Evolutionary conservation across 2,329 filamentous ascomycete species (phyloP), one percentile per base, ranked within the genome.

Genomic region (Polytolypa hystricis): DNA sequence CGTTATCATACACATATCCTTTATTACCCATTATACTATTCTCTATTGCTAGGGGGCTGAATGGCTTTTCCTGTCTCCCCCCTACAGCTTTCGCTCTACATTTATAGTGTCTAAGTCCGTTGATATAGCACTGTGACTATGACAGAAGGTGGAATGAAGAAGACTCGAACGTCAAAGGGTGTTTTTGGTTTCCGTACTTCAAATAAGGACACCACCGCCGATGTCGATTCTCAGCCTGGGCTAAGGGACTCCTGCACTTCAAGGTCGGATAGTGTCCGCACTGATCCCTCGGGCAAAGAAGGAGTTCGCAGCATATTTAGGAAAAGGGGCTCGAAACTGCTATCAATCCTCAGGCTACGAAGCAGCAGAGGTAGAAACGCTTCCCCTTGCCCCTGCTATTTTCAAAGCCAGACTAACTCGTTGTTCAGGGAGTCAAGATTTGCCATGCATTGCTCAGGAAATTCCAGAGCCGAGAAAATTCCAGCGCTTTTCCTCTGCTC

Each of bases 291-390:
- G 11, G 38, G 42, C 16, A 53, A 42, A 31, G 49, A 52, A 31
- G 50, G 49, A 18, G 47, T 62, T 6, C 54, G 48, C 26, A 38
- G 42, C 16, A 51, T 53, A 19, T 37, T 62, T n/a, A 54, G 49
- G 14, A 49, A 51, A 30, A 58, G 55, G 38, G 52, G 59, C 25
- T 60, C 58, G 8, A 60, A 52, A 30, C 35, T 64, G 16, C 35
- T 64, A 30, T 56, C 55, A 2, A 50, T 61, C 35, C 41, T 64
- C 18, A 54, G 54, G 8, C 35, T 59, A 19, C 49, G 53, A 16
- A 46, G 30, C 11, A 49, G 44, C 3, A 50, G 46, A 12, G 45
- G 57, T 58, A 41, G 14, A 47, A 28, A 8, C 2, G 15, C 9
- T 9, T 30, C 17, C 29, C 1, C 4, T n/a, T n/a, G n/a, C n/a